Evolutionary conservation across 2,329 filamentous ascomycete species (phyloP), one percentile per base, ranked within the genome.

Genomic region (Fusarium brevicatenulatum): DNA sequence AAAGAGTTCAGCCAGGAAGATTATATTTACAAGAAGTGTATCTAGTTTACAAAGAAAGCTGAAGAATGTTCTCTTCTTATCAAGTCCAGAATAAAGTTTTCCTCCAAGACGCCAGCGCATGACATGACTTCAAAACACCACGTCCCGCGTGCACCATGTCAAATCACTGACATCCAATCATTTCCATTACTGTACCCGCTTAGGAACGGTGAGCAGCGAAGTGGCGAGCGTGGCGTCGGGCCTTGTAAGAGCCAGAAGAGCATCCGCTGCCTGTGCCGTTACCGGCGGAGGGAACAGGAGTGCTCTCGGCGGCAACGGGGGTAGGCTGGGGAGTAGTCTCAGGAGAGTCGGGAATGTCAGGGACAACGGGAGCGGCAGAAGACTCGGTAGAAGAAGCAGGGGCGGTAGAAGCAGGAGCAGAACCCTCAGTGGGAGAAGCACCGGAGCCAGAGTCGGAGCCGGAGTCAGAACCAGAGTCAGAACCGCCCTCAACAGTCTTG

Each of bases 91-190:
- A 30, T 44, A 15, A 3, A 6, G 10, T 39, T 10, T 30, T 43
- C 39, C 23, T 59, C 19, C 12, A 15, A 30, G 15, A 40, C 18
- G 5, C 28, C 50, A 65, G 34, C 36, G 21, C 25, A 50, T 50
- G 39, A 59, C 25, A 66, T 57, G 63, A 56, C 50, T 52, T 46
- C 28, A 25, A 58, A 59, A 50, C 62, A 59, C 36, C 63, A 66
- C 61, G 63, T 44, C 63, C 63, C 23, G 63, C 63, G 63, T 66
- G 63, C 46, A 66, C 32, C 52, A 66, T 46, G 52, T 18, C 61
- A 55, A 50, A 36, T 40, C 23, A 39, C 47, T 59, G 32, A 23
- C 50, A 30, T 39, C 44, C 5, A 39, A 66, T 66, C 62, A 44
- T 59, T 39, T n/a, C 9, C 18, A 4, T 25, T 4, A 30, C 16